phyloP scores from a whole-genome alignment of 768 basidiomycete genomes.

The Dentipellis sp. region DNA sequence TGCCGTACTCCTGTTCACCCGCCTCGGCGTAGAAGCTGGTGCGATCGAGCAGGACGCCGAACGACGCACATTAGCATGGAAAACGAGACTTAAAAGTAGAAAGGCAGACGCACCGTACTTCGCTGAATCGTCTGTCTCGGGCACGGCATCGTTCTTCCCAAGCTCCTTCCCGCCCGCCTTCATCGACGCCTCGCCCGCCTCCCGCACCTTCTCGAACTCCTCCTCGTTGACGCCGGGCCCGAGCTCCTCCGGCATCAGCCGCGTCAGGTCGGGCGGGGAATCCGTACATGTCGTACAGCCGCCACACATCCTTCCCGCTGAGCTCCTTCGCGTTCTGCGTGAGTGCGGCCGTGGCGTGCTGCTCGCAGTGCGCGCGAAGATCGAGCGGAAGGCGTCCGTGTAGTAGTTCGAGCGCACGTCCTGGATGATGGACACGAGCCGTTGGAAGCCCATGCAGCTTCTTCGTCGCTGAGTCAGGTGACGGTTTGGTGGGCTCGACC shows the following conservation, averaged over 20 bases:
- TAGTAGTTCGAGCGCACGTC: constrained; percentile 94
- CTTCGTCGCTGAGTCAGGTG: too few species aligned
- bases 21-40: constrained; percentile 98
- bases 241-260: constrained; percentile 94
- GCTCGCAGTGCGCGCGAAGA: constrained; percentile 82
- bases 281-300: constrained; percentile 95
- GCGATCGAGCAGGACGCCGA: constrained; percentile 84
- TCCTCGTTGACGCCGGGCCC: constrained; percentile 75
- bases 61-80: constrained; percentile 23
- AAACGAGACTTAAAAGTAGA: background rate
- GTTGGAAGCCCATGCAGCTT: constrained; percentile 99
- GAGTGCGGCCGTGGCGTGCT: constrained; percentile 65
- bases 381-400: constrained; percentile 88
- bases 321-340: constrained; percentile 57
- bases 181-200: constrained; percentile 78
- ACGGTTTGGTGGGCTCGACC: too few species aligned
- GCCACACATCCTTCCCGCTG: constrained; percentile 91
- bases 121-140: constrained; percentile 86
- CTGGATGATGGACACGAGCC: constrained; percentile 89
- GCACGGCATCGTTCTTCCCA: constrained; percentile 63
- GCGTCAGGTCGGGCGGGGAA: constrained; percentile 96
- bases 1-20: constrained; percentile 96
- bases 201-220: constrained; percentile 88
- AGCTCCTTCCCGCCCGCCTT: constrained; percentile 61
- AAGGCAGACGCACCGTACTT: constrained; percentile 68